Evolutionary conservation across 1,139 yeast genomes (phyloP), one percentile per base, ranked within the genome.

Genomic region (Candida smagusa): DNA sequence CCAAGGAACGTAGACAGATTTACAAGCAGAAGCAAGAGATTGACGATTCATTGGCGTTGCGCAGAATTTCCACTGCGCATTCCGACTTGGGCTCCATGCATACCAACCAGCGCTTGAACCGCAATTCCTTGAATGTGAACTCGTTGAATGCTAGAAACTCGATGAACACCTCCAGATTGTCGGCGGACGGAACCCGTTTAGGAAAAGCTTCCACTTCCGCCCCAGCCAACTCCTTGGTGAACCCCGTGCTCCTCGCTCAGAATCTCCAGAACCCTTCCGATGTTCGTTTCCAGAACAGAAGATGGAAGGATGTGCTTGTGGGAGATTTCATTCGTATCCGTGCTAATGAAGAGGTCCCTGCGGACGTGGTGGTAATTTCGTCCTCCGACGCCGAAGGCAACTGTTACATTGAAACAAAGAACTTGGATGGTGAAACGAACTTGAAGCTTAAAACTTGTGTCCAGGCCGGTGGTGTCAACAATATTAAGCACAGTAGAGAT

Each of bases 401-500:
- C 33, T 90, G 97, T 63, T 90, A 83, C 54, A 81, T 90, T 30
- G 97, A 92, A 61, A 92, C 98, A 1, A 90, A 89, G 54, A 92
- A 92, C 58, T 73, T 92, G 51, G 97, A 92, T 62, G 98, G 98
- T 58, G 98, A 92, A 63, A 88, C 97, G 4, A 92, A 92, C 57
- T 72, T 92, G 58, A 92, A 92, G 60, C 79, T 80, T 35, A 84
- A 88, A 44, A 82, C 79, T 46, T 81, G 95, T 9, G 64, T 92
- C 39, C 77, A 79, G 42, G 79, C 87, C 50, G 89, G 95, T 21
- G 75, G 79, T 28, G 59, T 66, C 9, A 54, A 62, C 19, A 62
- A 68, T 36, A 67, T 87, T 40, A 75, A 72, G 48, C 89, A 78
- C 49, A 72, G 94, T 0, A 65, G 72, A 23, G 97, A 90, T 55